Evolutionary conservation across 2,329 filamentous ascomycete genomes (phyloP).

Genomic region (Aureobasidium subglaciale): DNA sequence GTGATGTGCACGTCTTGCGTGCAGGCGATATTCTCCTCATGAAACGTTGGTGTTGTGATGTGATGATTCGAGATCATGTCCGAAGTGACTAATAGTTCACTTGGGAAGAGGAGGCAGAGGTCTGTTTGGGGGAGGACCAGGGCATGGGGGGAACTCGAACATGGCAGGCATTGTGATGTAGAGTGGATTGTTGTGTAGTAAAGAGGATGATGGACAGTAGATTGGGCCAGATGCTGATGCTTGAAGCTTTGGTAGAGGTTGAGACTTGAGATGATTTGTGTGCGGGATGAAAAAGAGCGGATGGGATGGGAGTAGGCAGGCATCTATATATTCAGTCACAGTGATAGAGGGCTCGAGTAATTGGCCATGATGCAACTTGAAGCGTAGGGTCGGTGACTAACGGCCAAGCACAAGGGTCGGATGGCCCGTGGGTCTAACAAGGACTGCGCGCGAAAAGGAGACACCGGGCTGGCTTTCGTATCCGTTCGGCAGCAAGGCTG

Average conservation of each 20-base stretch:
- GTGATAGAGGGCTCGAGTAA: constrained; percentile 2
- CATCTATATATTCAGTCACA: constrained; percentile 10
- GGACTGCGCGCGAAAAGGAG: constrained; percentile 11
- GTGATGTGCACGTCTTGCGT: background rate
- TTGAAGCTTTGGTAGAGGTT: background rate
- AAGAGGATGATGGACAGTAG: background rate
- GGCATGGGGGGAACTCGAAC: constrained; percentile 40
- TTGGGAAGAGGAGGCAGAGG: constrained; percentile 40
- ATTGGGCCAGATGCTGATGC: background rate
- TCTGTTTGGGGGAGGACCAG: constrained; percentile 41
- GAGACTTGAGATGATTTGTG: background rate
- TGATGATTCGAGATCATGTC: background rate
- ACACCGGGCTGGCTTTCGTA: constrained; percentile 10
- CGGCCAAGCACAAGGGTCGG: background rate
- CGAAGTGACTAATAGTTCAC: background rate
- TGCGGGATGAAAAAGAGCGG: constrained; percentile 3
- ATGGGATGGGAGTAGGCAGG: constrained; percentile 9
- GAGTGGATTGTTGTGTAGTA: background rate
- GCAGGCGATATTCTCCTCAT: background rate
- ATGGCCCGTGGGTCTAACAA: background rate
- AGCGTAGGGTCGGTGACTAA: constrained; percentile 10
- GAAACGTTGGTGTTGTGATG: constrained; percentile 4
- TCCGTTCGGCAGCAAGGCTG: constrained; percentile 14
- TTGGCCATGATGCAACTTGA: constrained; percentile 18
- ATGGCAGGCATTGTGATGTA: constrained; percentile 31